Percentiles rank a stretch among this genome's conserved stretches.
Evolutionary conservation across 495 filamentous ascomycete genomes (phyloP).

Genomic region (Talaromyces proteolyticus): DNA sequence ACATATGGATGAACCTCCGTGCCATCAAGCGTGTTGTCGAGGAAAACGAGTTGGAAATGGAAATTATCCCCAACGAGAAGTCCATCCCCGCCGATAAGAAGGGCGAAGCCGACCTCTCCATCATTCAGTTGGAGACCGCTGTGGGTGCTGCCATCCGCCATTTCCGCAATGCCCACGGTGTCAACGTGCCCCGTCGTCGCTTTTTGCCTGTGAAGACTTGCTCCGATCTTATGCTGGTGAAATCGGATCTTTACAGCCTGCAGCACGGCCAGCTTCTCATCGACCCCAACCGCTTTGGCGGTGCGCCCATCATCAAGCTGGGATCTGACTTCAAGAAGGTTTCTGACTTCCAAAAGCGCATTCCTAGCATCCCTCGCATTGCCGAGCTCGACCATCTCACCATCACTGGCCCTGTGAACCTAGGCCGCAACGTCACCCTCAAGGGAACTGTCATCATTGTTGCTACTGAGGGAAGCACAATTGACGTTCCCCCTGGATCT

Average conservation of each 20-base stretch:
- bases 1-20: constrained; percentile 98
- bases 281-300: constrained; percentile 92
- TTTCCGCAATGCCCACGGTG: constrained; percentile 97
- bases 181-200: constrained; percentile 94
- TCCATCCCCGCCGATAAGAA: constrained; percentile 98
- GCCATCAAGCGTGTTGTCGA: constrained; percentile 99
- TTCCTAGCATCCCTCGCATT: constrained; percentile 93
- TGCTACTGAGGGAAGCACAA: constrained; percentile 94
- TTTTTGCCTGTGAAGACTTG: constrained; percentile 99
- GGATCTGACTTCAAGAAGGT: constrained; percentile 99
- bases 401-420: constrained; percentile 93
- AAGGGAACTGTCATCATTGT: constrained; percentile 99
- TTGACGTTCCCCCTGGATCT: constrained; percentile 93
- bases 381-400: constrained; percentile 97
- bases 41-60: constrained; percentile 97
- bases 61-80: constrained; percentile 99
- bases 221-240: constrained; percentile 99
- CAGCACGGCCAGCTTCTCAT: constrained; percentile 98
- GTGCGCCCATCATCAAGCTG: constrained; percentile 98
- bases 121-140: constrained; percentile 97
- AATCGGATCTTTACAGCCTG: constrained; percentile 99
- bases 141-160: constrained; percentile 98
- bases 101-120: constrained; percentile 95
- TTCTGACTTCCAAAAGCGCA: constrained; percentile 97
- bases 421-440: constrained; percentile 87